A percentile compares a stretch with the other conserved stretches of the same genome.
phyloP scores from a whole-genome alignment of 257 asterid species.

The Capsicum baccatum region DNA sequence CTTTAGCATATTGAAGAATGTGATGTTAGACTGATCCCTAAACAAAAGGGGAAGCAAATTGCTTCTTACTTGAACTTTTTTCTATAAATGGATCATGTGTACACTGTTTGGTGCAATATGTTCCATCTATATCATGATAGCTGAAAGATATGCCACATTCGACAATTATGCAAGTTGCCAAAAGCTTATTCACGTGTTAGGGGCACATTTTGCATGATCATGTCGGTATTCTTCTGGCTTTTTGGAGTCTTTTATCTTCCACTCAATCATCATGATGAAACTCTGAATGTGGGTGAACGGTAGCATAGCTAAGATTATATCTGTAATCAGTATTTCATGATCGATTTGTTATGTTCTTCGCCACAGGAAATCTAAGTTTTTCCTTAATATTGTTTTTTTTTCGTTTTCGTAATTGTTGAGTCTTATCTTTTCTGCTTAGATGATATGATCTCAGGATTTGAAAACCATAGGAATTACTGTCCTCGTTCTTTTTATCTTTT shows the following conservation, averaged over 20 bases:
- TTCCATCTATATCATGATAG: neutral
- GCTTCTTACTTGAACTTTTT: conserved; percentile 1
- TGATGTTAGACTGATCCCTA: neutral
- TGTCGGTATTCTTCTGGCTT: neutral
- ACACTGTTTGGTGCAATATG: neutral
- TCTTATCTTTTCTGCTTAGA: conserved; percentile 1
- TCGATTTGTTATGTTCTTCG: neutral
- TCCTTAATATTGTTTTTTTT: neutral
- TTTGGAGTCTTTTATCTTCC: neutral
- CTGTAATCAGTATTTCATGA: neutral
- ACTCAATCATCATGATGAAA: conserved; percentile 8
- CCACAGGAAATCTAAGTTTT: neutral
- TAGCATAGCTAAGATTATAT: conserved; percentile 17
- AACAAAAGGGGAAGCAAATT: neutral
- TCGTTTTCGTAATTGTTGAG: neutral
- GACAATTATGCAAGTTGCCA: conserved; percentile 15
- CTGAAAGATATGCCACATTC: neutral
- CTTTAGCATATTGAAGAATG: neutral
- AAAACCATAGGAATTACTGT: neutral
- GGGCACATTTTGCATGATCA: conserved; percentile 3
- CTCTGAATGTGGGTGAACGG: neutral
- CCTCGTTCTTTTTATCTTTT: neutral
- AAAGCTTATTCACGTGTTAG: conserved; percentile 1
- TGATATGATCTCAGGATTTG: neutral
- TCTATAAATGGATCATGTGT: neutral